Evolutionary conservation across 176 grass and related monocot species (phyloP).

Genomic region (Carex myosuroides): DNA sequence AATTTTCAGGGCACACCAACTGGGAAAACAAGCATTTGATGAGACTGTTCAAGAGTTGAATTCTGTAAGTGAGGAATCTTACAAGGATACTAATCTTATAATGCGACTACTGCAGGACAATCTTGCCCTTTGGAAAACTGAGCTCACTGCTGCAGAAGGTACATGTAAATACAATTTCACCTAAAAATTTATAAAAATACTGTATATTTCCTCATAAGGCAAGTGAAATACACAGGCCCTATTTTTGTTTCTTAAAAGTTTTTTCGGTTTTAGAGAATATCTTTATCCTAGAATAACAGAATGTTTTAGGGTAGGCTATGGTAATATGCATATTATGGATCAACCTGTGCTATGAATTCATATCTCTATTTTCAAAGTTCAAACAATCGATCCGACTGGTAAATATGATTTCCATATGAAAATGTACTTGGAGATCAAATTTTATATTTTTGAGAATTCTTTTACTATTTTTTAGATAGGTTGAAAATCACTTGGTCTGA

Average conservation of each 20-base stretch:
- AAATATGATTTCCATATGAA: too few relatives aligned
- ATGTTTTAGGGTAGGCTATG: background rate
- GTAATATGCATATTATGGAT: too few relatives aligned
- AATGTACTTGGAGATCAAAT: too few relatives aligned
- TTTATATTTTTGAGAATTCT: too few relatives aligned
- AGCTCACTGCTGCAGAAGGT: conserved; percentile 32
- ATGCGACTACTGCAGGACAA: conserved; percentile 73
- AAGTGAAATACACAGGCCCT: background rate
- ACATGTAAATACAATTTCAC: background rate
- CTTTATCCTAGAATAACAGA: background rate
- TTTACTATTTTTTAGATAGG: too few relatives aligned
- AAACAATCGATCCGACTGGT: too few relatives aligned
- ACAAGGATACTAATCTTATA: conserved; percentile 55
- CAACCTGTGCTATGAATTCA: too few relatives aligned
- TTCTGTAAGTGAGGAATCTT: conserved; percentile 33
- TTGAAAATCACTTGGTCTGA: too few relatives aligned
- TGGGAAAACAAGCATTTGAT: conserved; percentile 77
- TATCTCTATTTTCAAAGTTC: too few relatives aligned
- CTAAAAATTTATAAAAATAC: background rate
- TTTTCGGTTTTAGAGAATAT: background rate
- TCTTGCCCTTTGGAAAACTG: conserved; percentile 48
- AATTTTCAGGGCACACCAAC: conserved; percentile 48
- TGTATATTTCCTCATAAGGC: background rate
- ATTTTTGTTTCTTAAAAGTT: background rate
- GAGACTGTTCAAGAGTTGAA: conserved; percentile 58